Conservation (phyloP, 805 yeast genomes). For the Metschnikowia continentalis region DNA sequence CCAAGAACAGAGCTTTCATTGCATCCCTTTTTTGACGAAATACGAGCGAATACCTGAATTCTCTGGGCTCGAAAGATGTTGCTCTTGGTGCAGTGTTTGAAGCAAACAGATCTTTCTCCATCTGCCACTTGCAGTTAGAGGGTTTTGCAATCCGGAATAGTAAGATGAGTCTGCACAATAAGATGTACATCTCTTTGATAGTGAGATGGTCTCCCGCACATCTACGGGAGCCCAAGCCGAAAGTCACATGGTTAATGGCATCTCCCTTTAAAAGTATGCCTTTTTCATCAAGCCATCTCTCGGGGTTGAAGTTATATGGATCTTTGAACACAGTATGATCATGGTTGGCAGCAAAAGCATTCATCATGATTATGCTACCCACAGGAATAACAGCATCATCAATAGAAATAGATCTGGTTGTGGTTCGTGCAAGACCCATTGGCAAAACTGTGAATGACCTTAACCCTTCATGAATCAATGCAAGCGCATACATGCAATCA, state of each 20-base stretch:
- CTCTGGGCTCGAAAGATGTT: constrained; percentile 59
- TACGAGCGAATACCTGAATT: constrained; percentile 25
- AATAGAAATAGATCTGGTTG: constrained; percentile 48
- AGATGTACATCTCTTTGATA: constrained; percentile 56
- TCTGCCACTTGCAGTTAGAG: constrained; percentile 19
- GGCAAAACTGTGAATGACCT: constrained; percentile 65
- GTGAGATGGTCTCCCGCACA: constrained; percentile 70
- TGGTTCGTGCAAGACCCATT: constrained; percentile 57
- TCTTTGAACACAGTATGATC: constrained; percentile 41
- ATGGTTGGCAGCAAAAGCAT: constrained; percentile 68
- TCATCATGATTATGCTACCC: constrained; percentile 58
- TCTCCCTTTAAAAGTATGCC: constrained; percentile 13
- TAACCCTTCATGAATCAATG: constrained; percentile 59
- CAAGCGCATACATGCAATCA: constrained; percentile 48
- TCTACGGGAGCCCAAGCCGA: constrained; percentile 71
- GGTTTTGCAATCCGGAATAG: constrained; percentile 49
- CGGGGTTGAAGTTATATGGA: constrained; percentile 50
- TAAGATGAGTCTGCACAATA: constrained; percentile 50
- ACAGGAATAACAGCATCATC: constrained; percentile 45
- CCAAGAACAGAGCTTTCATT: not conserved
- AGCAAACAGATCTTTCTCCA: constrained; percentile 50
- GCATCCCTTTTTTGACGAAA: constrained; percentile 7
- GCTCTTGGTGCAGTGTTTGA: constrained; percentile 52
- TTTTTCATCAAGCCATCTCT: constrained; percentile 43
- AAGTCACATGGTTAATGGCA: constrained; percentile 43